Conservation (phyloP, 495 filamentous ascomycete species). For the Penicillium longicatenatum region DNA sequence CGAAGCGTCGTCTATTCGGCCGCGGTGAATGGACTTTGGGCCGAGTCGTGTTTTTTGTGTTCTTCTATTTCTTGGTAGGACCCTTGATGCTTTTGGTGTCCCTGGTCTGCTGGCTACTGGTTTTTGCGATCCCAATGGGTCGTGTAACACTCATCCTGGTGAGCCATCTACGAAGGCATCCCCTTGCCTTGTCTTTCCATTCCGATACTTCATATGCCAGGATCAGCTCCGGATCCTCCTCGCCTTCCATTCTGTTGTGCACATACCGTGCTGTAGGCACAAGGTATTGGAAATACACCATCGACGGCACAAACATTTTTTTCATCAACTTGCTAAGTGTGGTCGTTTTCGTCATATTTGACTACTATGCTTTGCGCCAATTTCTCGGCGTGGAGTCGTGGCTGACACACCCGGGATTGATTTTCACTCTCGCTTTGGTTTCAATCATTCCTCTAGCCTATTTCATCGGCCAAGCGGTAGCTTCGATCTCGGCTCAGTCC, state of each 20-base stretch:
- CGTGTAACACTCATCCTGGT: constrained; percentile 89
- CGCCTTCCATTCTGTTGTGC: constrained; percentile 89
- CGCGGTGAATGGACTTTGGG: constrained; percentile 95
- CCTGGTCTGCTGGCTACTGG: constrained; percentile 88
- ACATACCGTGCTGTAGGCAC: constrained; percentile 93
- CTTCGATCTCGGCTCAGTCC: constrained; percentile 98
- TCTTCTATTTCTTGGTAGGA: constrained; percentile 93
- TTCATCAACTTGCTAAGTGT: constrained; percentile 94
- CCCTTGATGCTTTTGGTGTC: constrained; percentile 88
- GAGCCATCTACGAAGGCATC: constrained; percentile 90
- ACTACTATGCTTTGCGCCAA: constrained; percentile 76
- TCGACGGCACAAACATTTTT: constrained; percentile 98
- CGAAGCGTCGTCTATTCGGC: constrained; percentile 89
- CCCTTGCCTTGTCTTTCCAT: constrained; percentile 89
- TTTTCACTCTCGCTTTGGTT: constrained; percentile 82
- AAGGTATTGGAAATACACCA: constrained; percentile 99
- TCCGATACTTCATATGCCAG: constrained; percentile 78
- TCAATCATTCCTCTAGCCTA: constrained; percentile 98
- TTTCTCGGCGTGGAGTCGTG: constrained; percentile 66
- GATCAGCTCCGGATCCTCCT: constrained; percentile 58
- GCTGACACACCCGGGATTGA: constrained; percentile 76
- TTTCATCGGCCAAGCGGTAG: constrained; percentile 98
- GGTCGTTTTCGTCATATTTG: constrained; percentile 88
- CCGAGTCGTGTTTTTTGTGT: constrained; percentile 91
- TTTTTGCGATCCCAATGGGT: constrained; percentile 99